Evolutionary conservation across 345 rosid species (phyloP), one percentile per base, ranked within the genome.

Genomic region (Camelina sativa): DNA sequence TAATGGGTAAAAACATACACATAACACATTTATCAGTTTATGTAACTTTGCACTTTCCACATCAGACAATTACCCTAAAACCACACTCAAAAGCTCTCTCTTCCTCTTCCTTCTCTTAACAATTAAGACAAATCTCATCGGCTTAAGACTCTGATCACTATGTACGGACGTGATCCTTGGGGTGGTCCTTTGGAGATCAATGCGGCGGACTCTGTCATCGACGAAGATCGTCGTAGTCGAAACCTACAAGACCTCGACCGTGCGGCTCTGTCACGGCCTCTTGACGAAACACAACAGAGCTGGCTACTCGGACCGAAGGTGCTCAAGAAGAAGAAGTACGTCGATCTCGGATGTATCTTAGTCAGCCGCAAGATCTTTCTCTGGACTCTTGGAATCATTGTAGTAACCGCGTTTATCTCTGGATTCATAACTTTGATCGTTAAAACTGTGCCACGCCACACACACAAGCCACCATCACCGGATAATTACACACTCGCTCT

Each of bases 111-210:
- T 72, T 46, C 53, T 46, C 47, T 62, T 44, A 35, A 53, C 5
- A 64, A 43, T 9, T 35, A 40, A 2, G 10, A 2, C 13, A 40
- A 41, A 62, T 72, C 69, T 62, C 43, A 71, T 51, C 71, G 6
- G 65, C 5, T 23, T 43, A 2, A 13, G 20, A 15, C 55, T 30
- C 54, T 30, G 9, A 57, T 66, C 72, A 87, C 80, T 23, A 93
- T 94, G 97, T 89, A 88, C 85, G 98, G 97, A 11, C 71, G 98
- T 59, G 96, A 94, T 81, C 97, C 96, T 0, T 94, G 98, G 98
- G 93, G 98, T 0, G 97, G 97, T 6, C 87, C 97, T 1, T 75
- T 94, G 65, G 97, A 91, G 87, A 94, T 91, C 48, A 89, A 91
- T 84, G 71, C 91, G 13, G 84, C 91, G 8, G 98, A 94, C 72